These are phyloP conservation scores for Aschersonia sp. DNA, from an alignment of 2,329 filamentous ascomycete species.

Conservation along the genomic window DNA sequence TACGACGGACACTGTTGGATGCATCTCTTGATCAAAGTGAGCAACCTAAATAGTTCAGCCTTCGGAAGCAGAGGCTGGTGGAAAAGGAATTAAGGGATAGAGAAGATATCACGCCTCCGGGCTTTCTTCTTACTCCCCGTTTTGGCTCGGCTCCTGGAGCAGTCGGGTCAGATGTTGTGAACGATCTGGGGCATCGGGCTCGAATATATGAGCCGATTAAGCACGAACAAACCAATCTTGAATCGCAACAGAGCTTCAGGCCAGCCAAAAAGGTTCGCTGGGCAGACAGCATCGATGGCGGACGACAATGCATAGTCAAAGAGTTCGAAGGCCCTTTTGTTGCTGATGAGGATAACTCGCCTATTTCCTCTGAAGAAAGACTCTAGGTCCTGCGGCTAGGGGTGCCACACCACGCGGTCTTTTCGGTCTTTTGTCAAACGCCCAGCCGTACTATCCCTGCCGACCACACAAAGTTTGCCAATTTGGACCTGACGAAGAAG, in stretches of 20 bases:
- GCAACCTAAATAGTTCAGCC: constrained; percentile 23
- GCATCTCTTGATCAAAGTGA: constrained; percentile 25
- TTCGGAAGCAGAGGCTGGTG: constrained; percentile 2
- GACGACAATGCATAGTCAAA: not conserved
- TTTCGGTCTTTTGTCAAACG: not conserved
- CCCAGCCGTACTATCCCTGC: not conserved
- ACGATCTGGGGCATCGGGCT: not conserved
- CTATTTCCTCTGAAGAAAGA: not conserved
- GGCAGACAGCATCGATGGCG: constrained; percentile 1
- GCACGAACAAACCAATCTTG: not conserved
- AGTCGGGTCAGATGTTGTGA: not conserved
- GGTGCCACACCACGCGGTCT: not conserved
- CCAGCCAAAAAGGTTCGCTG: constrained; percentile 3
- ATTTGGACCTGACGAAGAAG: constrained; percentile 3
- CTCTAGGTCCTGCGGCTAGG: not conserved
- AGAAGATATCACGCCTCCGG: constrained; percentile 3
- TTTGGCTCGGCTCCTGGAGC: not conserved
- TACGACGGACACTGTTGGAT: constrained; percentile 20
- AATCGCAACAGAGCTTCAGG: not conserved
- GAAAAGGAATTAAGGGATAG: constrained; percentile 5
- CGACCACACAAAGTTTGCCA: constrained; percentile 4
- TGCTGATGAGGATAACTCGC: not conserved
- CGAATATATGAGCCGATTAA: not conserved
- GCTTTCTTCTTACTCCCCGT: not conserved
- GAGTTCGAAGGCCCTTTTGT: constrained; percentile 2